Percentiles rank a stretch among this genome's conserved stretches.
phyloP scores from a whole-genome alignment of 371 early-diverging fungal species.

The Nematocida sp. region DNA sequence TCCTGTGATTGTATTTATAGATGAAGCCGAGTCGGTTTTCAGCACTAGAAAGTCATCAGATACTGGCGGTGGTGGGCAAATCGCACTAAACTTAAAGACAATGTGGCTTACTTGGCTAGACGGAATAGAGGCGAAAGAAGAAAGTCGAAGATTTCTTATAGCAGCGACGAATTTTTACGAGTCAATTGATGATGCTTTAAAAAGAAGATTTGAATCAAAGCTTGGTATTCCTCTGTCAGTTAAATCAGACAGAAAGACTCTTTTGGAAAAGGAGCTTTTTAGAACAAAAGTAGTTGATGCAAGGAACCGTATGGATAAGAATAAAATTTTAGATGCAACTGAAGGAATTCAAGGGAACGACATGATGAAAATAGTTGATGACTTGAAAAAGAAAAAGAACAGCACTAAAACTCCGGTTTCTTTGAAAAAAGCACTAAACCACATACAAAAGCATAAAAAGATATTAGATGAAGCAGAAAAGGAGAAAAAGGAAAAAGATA shows the following conservation, averaged over 20 bases:
- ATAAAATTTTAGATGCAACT: neutral
- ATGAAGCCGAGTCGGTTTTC: constrained; percentile 66
- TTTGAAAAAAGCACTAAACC: neutral
- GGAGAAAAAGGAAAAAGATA: neutral
- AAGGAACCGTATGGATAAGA: neutral
- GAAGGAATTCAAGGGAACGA: neutral
- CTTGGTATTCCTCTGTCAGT: constrained; percentile 44
- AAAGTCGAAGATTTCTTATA: constrained; percentile 55
- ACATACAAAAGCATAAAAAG: neutral
- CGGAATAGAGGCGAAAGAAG: constrained; percentile 30
- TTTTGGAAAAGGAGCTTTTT: constrained; percentile 25
- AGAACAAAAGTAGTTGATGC: neutral
- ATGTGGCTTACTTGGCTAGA: constrained; percentile 62
- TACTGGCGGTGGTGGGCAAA: constrained; percentile 1
- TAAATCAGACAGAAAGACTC: constrained; percentile 35
- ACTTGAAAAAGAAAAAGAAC: neutral
- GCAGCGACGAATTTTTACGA: constrained; percentile 61
- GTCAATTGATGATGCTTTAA: constrained; percentile 60
- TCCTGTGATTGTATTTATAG: constrained; percentile 62
- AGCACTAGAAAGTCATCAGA: constrained; percentile 25
- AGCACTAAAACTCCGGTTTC: neutral
- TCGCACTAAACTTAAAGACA: constrained; percentile 23
- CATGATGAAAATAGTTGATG: neutral
- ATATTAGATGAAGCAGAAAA: neutral
- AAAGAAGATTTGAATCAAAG: constrained; percentile 56